These are phyloP conservation scores for Colletotrichum eremochloae DNA, from an alignment of 2,329 filamentous ascomycete species.

Conservation along the genomic window DNA sequence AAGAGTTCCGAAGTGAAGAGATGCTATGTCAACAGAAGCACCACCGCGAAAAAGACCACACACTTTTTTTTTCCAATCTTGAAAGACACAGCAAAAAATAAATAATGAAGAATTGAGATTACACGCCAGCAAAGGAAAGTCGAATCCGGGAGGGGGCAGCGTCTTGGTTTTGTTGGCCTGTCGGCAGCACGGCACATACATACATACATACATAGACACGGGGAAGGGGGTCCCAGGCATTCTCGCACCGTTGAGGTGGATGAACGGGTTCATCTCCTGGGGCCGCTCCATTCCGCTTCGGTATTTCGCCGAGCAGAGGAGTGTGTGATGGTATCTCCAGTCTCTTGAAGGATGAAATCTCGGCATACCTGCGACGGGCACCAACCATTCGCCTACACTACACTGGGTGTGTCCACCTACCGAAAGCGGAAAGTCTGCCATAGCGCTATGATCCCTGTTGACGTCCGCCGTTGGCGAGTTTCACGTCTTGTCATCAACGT, in stretches of 20 bases:
- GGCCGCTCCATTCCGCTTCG: background rate
- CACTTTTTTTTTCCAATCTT: no score
- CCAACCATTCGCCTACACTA: no score
- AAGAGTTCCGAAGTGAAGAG: background rate
- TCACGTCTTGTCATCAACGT: conserved; percentile 24
- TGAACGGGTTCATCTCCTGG: background rate
- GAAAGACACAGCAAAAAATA: no score
- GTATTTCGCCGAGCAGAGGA: no score
- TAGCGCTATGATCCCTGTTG: conserved; percentile 1
- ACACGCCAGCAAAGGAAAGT: no score
- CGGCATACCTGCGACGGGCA: background rate
- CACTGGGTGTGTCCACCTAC: background rate
- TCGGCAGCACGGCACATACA: no score
- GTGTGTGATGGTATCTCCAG: background rate
- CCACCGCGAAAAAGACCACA: no score
- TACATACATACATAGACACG: background rate
- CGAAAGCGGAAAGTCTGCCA: background rate
- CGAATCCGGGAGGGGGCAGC: no score
- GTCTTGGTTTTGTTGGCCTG: background rate
- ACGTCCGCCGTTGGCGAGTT: conserved; percentile 22
- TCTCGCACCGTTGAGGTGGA: background rate
- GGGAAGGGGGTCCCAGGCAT: no score
- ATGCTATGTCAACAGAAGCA: background rate
- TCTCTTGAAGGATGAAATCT: background rate
- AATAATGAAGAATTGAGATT: no score